phyloP scores from a whole-genome alignment of 2,329 filamentous ascomycete species.

The Fusarium sp. region DNA sequence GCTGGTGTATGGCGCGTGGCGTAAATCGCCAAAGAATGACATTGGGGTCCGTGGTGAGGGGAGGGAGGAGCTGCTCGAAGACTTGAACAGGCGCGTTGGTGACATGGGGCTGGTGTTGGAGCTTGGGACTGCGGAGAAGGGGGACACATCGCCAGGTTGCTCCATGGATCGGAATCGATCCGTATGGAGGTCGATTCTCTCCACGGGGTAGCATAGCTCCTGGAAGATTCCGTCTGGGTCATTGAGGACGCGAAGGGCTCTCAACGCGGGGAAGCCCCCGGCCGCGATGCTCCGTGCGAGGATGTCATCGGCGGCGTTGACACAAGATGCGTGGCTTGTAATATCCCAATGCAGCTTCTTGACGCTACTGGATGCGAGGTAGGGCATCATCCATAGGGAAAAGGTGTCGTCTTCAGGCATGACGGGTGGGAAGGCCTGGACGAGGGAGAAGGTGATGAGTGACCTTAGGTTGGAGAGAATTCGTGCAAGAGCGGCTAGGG shows the following conservation, averaged over 20 bases:
- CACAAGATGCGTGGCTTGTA: slow-evolving; percentile 55
- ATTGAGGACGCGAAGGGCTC: slow-evolving; percentile 67
- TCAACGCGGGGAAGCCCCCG: slow-evolving; percentile 68
- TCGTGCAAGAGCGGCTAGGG: slow-evolving; percentile 65
- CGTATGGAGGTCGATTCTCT: slow-evolving; percentile 59
- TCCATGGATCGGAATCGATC: slow-evolving; percentile 54
- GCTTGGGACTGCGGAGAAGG: slow-evolving; percentile 32
- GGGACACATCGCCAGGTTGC: slow-evolving; percentile 26
- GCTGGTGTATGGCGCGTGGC: slow-evolving; percentile 52
- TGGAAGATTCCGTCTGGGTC: slow-evolving; percentile 76
- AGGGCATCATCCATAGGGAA: slow-evolving; percentile 68
- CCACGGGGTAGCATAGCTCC: slow-evolving; percentile 69
- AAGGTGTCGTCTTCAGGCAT: slow-evolving; percentile 63
- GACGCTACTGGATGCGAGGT: slow-evolving; percentile 64
- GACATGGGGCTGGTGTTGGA: slow-evolving; percentile 40
- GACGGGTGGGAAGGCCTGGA: slow-evolving; percentile 62
- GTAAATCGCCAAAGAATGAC: slow-evolving; percentile 23
- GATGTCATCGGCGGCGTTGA: slow-evolving; percentile 64
- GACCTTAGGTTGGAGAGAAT: slow-evolving; percentile 62
- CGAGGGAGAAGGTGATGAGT: slow-evolving; percentile 60
- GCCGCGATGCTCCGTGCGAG: slow-evolving; percentile 69
- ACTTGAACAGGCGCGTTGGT: slow-evolving; percentile 45
- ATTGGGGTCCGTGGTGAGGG: slow-evolving; percentile 31
- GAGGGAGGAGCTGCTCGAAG: slow-evolving; percentile 49
- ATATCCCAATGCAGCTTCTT: slow-evolving; percentile 70